phyloP scores from a whole-genome alignment of 768 basidiomycete species.

The Saitozyma sp. region DNA sequence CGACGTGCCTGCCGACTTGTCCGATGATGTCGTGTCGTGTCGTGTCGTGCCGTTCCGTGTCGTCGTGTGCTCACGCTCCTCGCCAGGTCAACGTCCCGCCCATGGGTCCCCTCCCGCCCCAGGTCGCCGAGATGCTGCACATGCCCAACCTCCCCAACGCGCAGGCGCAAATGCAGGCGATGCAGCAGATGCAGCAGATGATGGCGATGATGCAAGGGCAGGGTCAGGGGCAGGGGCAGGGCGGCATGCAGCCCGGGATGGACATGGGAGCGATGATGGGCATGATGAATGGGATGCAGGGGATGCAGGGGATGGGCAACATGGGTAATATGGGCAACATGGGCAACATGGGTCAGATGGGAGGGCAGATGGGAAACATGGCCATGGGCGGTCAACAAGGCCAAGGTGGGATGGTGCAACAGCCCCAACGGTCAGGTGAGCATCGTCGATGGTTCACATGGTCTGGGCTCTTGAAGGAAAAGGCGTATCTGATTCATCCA shows the following conservation, averaged over 20 bases:
- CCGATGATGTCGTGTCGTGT: too few relatives aligned
- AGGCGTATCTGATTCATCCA: background rate
- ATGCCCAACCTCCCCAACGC: slow-evolving; percentile 12
- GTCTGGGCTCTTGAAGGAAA: background rate
- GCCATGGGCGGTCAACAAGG: slow-evolving; percentile 54
- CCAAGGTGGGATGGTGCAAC: slow-evolving; percentile 7
- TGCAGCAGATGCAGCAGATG: slow-evolving; percentile 58
- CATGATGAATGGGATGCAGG: slow-evolving; percentile 18
- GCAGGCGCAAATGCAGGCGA: slow-evolving; percentile 60
- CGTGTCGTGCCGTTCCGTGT: background rate
- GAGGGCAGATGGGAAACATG: slow-evolving; percentile 54
- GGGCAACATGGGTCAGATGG: slow-evolving; percentile 6
- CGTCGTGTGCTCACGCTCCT: background rate
- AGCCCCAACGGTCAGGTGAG: slow-evolving; percentile 1
- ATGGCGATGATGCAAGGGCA: slow-evolving; percentile 56
- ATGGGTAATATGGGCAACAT: slow-evolving; percentile 53
- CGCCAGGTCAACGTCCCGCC: slow-evolving; percentile 22
- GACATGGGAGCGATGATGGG: slow-evolving; percentile 1
- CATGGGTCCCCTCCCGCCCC: slow-evolving; percentile 17
- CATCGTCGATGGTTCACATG: background rate
- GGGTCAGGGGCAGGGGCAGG: background rate
- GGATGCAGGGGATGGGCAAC: slow-evolving; percentile 58
- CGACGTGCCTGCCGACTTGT: background rate
- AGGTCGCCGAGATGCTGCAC: slow-evolving; percentile 27
- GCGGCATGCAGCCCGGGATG: background rate